phyloP scores from a whole-genome alignment of 2,329 filamentous ascomycete species.

The Helotiales sp. region DNA sequence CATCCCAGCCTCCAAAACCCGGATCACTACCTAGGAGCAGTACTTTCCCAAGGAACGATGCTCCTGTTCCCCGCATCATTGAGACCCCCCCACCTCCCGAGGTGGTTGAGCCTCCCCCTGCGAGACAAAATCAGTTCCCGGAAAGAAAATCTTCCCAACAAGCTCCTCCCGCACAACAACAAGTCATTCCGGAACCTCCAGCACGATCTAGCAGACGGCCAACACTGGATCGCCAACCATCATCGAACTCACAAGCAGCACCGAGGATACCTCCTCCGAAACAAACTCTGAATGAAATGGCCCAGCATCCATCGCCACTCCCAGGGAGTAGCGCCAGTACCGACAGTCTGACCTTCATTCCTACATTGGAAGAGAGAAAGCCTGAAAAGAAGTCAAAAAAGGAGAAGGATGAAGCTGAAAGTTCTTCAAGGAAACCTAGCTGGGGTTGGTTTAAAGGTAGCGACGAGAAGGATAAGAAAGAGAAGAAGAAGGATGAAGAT shows the following conservation, averaged over 20 bases:
- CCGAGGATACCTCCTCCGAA: conserved; percentile 15
- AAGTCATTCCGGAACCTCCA: conserved; percentile 46
- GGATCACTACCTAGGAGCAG: conserved; percentile 35
- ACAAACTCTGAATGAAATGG: conserved; percentile 55
- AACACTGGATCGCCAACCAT: conserved; percentile 35
- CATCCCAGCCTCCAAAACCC: conserved; percentile 11
- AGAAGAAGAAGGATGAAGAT: conserved; percentile 60
- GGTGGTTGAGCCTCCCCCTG: conserved; percentile 15
- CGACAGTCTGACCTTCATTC: conserved; percentile 78
- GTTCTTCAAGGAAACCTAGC: conserved; percentile 68
- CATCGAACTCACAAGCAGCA: conserved; percentile 28
- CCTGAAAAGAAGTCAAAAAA: conserved; percentile 74
- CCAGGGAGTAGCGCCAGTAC: conserved; percentile 71
- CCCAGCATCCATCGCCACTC: conserved; percentile 64
- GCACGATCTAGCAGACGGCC: conserved; percentile 47
- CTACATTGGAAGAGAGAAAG: conserved; percentile 77
- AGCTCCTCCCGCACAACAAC: conserved; percentile 20
- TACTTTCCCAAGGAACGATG: conserved; percentile 30
- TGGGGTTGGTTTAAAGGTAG: conserved; percentile 82
- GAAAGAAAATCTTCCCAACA: conserved; percentile 56
- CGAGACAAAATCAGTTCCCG: conserved; percentile 42
- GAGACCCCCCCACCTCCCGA: conserved; percentile 58
- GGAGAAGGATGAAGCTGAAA: conserved; percentile 64
- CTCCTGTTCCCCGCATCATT: conserved; percentile 57
- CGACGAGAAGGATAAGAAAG: conserved; percentile 74